Evolutionary conservation across 495 filamentous ascomycete genomes (phyloP), one percentile per base, ranked within the genome.

Genomic region (Penicillium alfredii): DNA sequence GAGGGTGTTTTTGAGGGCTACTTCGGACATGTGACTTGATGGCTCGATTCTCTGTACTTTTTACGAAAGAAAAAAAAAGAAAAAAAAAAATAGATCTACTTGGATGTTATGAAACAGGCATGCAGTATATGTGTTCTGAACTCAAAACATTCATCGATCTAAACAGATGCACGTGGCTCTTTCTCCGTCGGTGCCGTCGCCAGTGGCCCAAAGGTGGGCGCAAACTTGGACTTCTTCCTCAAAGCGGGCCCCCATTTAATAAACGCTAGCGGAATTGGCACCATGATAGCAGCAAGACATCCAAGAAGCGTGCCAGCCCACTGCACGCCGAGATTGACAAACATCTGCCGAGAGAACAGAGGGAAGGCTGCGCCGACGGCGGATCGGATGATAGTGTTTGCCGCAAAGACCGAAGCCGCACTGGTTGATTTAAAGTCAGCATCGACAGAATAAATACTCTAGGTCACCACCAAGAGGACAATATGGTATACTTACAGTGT

Each of bases 341-440:
- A 92, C 83, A 92, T 86, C 50, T 89, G 81, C 10, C 65, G 75
- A 0, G 78, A 71, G 56, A 95, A 94, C 4, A 94, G 73, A 12
- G 88, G 88, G 63, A 93, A 94, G 1, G 73, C 80, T 5, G 83
- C 84, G 18, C 81, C 86, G 28, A 76, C 80, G 2, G 86, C 63
- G 7, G 83, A 88, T 10, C 87, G 82, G 3, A 92, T 68, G 63
- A 94, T 86, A 0, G 87, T 92, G 59, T 93, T 94, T 25, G 78
- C 87, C 15, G 88, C 88, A 40, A 93, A 87, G 13, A 86, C 88
- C n/a, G 86, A 90, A 17, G 88, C 85, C n/a, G 87, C 87, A 49
- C 72, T 78, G 44, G 21, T 24, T 8, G n/a, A n/a, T n/a, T 27
- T 4, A 10, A 8, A 8, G 36, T 49, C 25, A 43, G 33, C 19